Base-by-base conservation (phyloP, 2,329 filamentous ascomycete species). In the Geoglossum cookeanum region DNA sequence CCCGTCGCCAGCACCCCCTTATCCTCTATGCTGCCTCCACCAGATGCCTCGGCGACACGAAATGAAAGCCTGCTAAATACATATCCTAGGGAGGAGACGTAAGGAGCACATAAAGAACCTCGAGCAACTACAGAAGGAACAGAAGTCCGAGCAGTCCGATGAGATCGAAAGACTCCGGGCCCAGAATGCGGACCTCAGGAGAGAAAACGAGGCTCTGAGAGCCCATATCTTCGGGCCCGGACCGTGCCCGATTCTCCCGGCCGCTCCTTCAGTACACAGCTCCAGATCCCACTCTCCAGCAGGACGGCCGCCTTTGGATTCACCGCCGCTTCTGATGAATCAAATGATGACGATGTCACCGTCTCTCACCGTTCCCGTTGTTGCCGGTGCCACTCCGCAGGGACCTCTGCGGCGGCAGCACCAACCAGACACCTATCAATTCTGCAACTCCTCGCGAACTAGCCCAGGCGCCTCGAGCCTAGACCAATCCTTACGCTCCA, bases 71-170 rank as follows among this genome's bases (percentile, higher is more conserved):
- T 54, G 45, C 37, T 9, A 47, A 29, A 11, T 13, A 27, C 11
- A n/a, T 15, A 32, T 17, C 55, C n/a, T 48, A 73, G 71, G 71
- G 39, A 69, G 70, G 59, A 64, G 71, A 59, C 67, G 71, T 56
- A 73, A 73, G 62, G 70, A 72, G 59, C 70, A 72, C 59, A 64
- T 73, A 52, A 72, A 68, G 62, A 71, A 68, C 48, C 67, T 73
- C 33, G 71, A 73, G 61, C 67, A 68, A 51, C 67, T 70, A 39
- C 70, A 72, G 57, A 68, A 67, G 55, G 69, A 71, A 58, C 66
- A 70, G 57, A 69, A 61, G 51, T 64, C 62, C 15, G 66, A 69
- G 55, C 69, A 71, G 60, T 65, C 67, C 8, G 69, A 71, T 61
- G 69, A 72, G 61, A 68, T 73, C 47, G 68, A 71, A 56, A 66